These are phyloP conservation scores for Zarea fungicola DNA, from an alignment of 2,329 filamentous ascomycete species.

Conservation along the genomic window DNA sequence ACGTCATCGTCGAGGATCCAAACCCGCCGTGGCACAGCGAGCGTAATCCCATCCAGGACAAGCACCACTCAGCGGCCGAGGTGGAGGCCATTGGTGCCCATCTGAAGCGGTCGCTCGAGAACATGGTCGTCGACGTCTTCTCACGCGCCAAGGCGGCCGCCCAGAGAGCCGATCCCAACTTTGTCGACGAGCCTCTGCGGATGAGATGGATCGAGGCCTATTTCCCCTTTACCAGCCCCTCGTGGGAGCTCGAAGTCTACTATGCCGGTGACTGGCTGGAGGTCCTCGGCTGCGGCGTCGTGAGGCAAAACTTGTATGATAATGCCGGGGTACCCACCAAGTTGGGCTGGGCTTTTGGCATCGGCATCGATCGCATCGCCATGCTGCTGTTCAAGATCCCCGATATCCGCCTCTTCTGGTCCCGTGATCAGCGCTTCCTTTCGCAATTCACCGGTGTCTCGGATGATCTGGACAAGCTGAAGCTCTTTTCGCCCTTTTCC, in stretches of 20 bases:
- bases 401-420: conserved; percentile 97
- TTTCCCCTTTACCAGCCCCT: conserved; percentile 94
- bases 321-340: conserved; percentile 70
- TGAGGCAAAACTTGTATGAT: conserved; percentile 74
- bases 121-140: conserved; percentile 87
- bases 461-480: conserved; percentile 42
- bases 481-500: conserved; percentile 78
- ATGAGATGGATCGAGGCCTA: conserved; percentile 96
- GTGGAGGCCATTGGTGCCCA: conserved; percentile 78
- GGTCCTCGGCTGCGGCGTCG: conserved; percentile 86
- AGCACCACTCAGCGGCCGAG: conserved; percentile 67
- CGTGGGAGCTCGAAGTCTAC: conserved; percentile 93
- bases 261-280: conserved; percentile 96
- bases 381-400: conserved; percentile 97
- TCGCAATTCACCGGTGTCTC: conserved; percentile 69
- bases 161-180: conserved; percentile 43
- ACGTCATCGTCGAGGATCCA: conserved; percentile 74
- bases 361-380: conserved; percentile 89
- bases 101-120: conserved; percentile 82
- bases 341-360: conserved; percentile 91
- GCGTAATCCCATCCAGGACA: conserved; percentile 75
- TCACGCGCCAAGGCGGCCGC: conserved; percentile 66
- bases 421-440: conserved; percentile 76
- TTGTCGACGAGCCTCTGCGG: conserved; percentile 65
- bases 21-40: conserved; percentile 72